phyloP scores from a whole-genome alignment of 257 asterid genomes.

The Solanum etuberosum region DNA sequence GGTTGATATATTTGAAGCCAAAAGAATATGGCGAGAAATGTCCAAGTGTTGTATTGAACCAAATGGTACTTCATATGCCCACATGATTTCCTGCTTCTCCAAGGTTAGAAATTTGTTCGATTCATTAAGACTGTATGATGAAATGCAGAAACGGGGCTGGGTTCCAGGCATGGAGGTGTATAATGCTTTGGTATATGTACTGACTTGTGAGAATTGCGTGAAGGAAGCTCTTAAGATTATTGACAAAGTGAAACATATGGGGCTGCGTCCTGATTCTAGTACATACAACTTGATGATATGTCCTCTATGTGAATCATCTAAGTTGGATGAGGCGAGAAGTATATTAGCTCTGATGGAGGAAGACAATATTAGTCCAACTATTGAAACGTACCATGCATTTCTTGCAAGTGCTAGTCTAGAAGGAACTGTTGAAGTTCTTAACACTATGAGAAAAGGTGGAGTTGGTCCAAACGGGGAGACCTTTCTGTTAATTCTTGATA shows the following conservation, averaged over 20 bases:
- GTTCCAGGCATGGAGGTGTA: slow-evolving; percentile 55
- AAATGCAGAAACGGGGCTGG: slow-evolving; percentile 83
- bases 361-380: slow-evolving; percentile 44
- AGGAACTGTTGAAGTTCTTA: slow-evolving; percentile 44
- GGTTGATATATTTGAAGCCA: slow-evolving; percentile 63
- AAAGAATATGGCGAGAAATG: slow-evolving; percentile 94
- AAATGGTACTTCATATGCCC: slow-evolving; percentile 49
- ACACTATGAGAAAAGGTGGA: slow-evolving; percentile 41
- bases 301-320: slow-evolving; percentile 62
- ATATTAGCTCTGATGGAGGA: slow-evolving; percentile 50
- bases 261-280: slow-evolving; percentile 35
- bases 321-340: slow-evolving; percentile 53
- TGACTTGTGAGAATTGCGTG: slow-evolving; percentile 61
- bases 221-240: slow-evolving; percentile 58
- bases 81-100: slow-evolving; percentile 77
- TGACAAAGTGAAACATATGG: slow-evolving; percentile 52
- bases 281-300: slow-evolving; percentile 57
- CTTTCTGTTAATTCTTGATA: slow-evolving; percentile 30
- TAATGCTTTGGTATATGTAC: slow-evolving; percentile 57
- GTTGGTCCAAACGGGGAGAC: slow-evolving; percentile 58
- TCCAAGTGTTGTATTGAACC: slow-evolving; percentile 75
- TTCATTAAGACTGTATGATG: slow-evolving; percentile 71
- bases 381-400: slow-evolving; percentile 67
- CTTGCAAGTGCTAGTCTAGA: slow-evolving; percentile 39
- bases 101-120: slow-evolving; percentile 61